Base-by-base conservation (phyloP, 345 rosid species). In the Pseudoturritis turrita region DNA sequence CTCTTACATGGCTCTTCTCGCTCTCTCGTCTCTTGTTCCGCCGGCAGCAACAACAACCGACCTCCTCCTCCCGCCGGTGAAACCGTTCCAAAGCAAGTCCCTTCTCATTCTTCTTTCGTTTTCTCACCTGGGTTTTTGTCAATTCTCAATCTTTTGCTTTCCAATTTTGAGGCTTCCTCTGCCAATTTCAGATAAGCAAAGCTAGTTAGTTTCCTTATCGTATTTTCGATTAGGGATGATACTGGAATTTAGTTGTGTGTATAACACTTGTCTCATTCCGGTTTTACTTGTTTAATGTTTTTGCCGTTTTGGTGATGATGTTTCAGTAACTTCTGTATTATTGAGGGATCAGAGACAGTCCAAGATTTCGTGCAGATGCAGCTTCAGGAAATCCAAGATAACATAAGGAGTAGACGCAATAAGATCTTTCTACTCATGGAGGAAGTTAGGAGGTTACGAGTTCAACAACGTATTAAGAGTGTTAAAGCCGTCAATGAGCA, bases 391-490 rank as follows among this genome's bases (percentile, higher is more conserved):
- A 89, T 94, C 21, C 85, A 94, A 44, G 97, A 90, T 65, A 89
- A 78, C 75, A 94, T 94, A 28, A 81, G 78, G 88, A 91, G 92
- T 60, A 80, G 96, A 81, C 96, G 98, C 52, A 89, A 86, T 71
- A 94, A 86, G 84, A 90, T 89, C 29, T 94, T 94, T 83, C 92
- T 94, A 15, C 98, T 94, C 68, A 94, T 94, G 98, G 98, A 94
- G 79, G 98, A 94, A 96, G 87, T 90, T 4, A 88, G 98, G 84
- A 89, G 98, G 82, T 69, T 94, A 47, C 75, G 97, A 46, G 82
- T 94, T 10, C 98, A 90, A 49, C 96, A 94, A 55, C 85, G 98
- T 5, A 81, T 88, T 28, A 94, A 80, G 87, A 80, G 71, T 15
- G 74, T 74, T 61, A 77, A 81, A 76, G 66, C 68, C 39, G 59